Conservation (phyloP, 306 rosid species). For the Luffa aegyptiaca region DNA sequence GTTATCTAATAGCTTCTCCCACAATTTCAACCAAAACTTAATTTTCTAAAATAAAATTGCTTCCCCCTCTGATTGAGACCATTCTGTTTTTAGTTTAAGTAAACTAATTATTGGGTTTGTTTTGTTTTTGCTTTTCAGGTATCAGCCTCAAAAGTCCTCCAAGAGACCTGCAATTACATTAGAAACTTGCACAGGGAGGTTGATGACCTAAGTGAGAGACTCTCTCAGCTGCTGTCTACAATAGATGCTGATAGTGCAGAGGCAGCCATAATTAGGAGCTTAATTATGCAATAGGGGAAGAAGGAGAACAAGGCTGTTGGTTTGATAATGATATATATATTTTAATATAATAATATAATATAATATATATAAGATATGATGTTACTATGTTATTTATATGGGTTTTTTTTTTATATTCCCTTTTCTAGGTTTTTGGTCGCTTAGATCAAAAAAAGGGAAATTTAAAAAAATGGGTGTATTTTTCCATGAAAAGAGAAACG, state of each 20-base stretch:
- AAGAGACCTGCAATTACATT: slow-evolving; percentile 95
- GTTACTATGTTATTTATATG: neutral
- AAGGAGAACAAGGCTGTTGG: neutral
- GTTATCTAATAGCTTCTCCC: too few relatives aligned
- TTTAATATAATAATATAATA: neutral
- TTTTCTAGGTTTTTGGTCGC: slow-evolving; percentile 11
- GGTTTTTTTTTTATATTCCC: neutral
- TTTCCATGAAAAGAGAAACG: neutral
- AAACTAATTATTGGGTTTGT: neutral
- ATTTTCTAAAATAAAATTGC: too few relatives aligned
- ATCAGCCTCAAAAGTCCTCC: slow-evolving; percentile 97
- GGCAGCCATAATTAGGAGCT: slow-evolving; percentile 86
- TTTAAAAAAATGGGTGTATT: neutral
- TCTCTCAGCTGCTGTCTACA: slow-evolving; percentile 78
- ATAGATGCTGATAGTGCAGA: slow-evolving; percentile 91
- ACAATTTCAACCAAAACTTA: too few relatives aligned
- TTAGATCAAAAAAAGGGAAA: slow-evolving; percentile 11
- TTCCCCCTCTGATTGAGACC: too few relatives aligned
- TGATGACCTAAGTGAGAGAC: slow-evolving; percentile 78
- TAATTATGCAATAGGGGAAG: slow-evolving; percentile 53
- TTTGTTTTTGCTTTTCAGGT: slow-evolving; percentile 27
- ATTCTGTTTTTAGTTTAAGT: neutral
- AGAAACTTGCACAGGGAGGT: slow-evolving; percentile 83
- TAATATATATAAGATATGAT: neutral
- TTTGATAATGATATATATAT: slow-evolving; percentile 3